Evolutionary conservation across 2,329 filamentous ascomycete species (phyloP), one percentile per base, ranked within the genome.

Genomic region (Colletotrichum viniferum): DNA sequence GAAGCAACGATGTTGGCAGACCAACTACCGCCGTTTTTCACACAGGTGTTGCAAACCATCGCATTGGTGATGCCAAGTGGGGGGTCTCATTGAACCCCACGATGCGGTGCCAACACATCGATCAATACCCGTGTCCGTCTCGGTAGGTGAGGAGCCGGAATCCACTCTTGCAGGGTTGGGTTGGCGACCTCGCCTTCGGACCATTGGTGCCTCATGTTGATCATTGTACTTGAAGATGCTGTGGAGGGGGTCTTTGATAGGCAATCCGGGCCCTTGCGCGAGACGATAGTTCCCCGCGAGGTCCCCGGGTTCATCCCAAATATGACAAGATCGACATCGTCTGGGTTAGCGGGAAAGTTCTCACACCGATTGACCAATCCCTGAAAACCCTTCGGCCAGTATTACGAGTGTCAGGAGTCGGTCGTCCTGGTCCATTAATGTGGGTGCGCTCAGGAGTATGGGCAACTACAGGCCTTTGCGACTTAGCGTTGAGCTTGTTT

Each of bases 401-500:
- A 52, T 28, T 12, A 4, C 14, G 26, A 24, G 32, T 30, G 14
- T 18, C 43, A 52, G n/a, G 9, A 48, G n/a, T 28, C 4, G 62
- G n/a, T 28, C 4, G 62, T 34, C 14, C 14, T 52, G 65, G 32
- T 12, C n/a, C 38, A 18, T 13, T 28, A 26, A 24, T 58, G 21
- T 36, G 21, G 30, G 34, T 24, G 10, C n/a, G 36, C 28, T 21
- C 21, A 63, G 26, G 14, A 32, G 26, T 30, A 61, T n/a, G 24
- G 64, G 69, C 32, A 58, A 63, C 21, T 21, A 34, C 10, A 63
- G 66, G 34, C 30, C 36, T 71, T 32, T 32, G 48, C 8, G 10
- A 24, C 10, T 62, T 71, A 66, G 74, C 71, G 71, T 76, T 76
- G 71, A 76, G 71, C 74, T 76, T 74, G 71, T 76, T 74, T 71